These are phyloP conservation scores for Tricholoma furcatifolium DNA, from an alignment of 768 basidiomycete species.

Conservation along the genomic window DNA sequence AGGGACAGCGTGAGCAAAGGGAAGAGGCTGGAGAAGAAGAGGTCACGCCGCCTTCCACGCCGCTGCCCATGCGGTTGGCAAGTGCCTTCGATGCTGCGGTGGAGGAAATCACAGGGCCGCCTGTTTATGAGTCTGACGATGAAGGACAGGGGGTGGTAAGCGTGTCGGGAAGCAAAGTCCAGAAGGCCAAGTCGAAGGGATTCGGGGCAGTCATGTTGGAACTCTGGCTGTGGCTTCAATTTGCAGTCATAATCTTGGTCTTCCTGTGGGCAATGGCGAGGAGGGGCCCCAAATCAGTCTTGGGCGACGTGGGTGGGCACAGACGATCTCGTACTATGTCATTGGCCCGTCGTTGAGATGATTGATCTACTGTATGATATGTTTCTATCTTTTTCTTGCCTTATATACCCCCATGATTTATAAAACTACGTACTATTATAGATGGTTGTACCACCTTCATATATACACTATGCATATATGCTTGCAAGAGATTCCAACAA, in stretches of 20 bases:
- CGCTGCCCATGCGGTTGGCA: slow-evolving; percentile 39
- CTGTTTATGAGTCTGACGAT: background rate
- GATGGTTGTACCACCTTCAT: background rate
- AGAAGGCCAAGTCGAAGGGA: slow-evolving; percentile 19
- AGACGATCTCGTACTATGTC: slow-evolving; percentile 21
- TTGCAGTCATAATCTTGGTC: slow-evolving; percentile 67
- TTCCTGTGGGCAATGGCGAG: slow-evolving; percentile 83
- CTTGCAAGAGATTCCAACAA: background rate
- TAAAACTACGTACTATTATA: background rate
- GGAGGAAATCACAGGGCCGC: slow-evolving; percentile 31
- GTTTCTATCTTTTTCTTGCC: background rate
- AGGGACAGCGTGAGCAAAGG: background rate
- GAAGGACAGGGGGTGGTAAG: slow-evolving; percentile 5
- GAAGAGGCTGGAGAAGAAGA: slow-evolving; percentile 5
- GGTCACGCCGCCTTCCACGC: slow-evolving; percentile 16
- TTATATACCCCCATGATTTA: no score
- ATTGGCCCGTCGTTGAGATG: slow-evolving; percentile 1
- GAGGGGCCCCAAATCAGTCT: slow-evolving; percentile 69
- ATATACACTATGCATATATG: background rate
- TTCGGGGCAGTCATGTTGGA: slow-evolving; percentile 56
- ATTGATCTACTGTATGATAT: slow-evolving; percentile 2
- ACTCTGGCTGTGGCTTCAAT: slow-evolving; percentile 85
- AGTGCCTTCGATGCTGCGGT: slow-evolving; percentile 46
- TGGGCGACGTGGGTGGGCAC: slow-evolving; percentile 41
- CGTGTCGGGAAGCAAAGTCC: slow-evolving; percentile 9